Base-by-base conservation (phyloP, 331 rosid species). In the Quercus phellos region DNA sequence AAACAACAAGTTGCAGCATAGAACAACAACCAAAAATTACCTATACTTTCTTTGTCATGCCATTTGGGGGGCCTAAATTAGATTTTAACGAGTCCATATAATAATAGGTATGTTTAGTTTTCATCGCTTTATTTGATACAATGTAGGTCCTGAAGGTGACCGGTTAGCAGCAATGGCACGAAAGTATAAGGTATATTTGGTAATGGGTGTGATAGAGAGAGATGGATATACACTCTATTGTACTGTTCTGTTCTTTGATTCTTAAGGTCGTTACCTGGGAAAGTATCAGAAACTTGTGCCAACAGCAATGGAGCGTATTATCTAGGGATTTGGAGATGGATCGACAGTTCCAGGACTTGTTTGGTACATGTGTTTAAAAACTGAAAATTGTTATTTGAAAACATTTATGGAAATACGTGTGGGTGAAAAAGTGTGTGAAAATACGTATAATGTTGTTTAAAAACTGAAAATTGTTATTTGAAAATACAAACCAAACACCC, bases 291-390 rank as follows among this genome's bases (percentile, higher is more conserved):
- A 94, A 78, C 2, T 90, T 66, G 88, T 94, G 98, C 98, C 98
- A 78, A 92, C 97, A 0, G 89, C 81, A 42, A 42, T 92, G 76
- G 98, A 92, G 85, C 83, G 95, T 14, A 77, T 89, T 76, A 89
- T 94, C 38, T 94, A 97, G 98, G 98, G 97, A 55, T 94, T 92
- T 81, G 97, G 98, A 14, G 97, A 92, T 76, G 97, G 97, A 78
- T 94, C 97, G 6, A 94, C 97, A 68, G 88, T 90, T 78, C 95
- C 92, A 24, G 26, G 26, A 24, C 26, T 0, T 24, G 26, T 24
- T 24, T 24, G 26, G 26, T 24, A 24, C 26, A 24, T 24, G 26
- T 24, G 1, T 24, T 24, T 24, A 24, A 24, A 24, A 24, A 24
- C 26, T 24, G 26, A 24, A 24, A 24, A 24, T 24, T 24, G 26